Evolutionary conservation across 2,329 filamentous ascomycete genomes (phyloP), one percentile per base, ranked within the genome.

Genomic region (Sclerotiophoma versabilis): DNA sequence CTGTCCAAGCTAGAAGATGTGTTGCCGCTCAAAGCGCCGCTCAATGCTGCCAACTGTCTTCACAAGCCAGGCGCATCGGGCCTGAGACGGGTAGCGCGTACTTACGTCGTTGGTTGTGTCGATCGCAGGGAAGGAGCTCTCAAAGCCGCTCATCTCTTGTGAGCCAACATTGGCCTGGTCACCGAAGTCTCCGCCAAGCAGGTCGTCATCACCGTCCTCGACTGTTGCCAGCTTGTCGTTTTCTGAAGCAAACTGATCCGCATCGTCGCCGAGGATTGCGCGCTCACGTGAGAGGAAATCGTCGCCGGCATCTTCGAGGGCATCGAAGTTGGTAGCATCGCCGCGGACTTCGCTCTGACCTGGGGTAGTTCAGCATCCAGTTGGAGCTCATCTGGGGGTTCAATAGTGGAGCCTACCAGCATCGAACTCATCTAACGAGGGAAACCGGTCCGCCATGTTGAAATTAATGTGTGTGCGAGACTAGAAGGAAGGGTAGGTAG

Each of bases 251-350:
- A 99, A 99, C 80, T 93, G 90, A 68, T 92, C 85, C 57, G 95
- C 95, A 76, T 98, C 95, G 60, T 96, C 95, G 63, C 95, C 95
- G 7, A 99, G 86, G 15, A 89, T 78, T 58, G 92, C 95, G 72
- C 92, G 91, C 80, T 99, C 95, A 65, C 93, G 91, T 59, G 91
- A 87, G 42, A 98, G 86, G 76, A 99, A 98, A 77, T 96, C 92
- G 70, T 91, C 87, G 59, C 85, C 82, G 26, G 88, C 87, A 25
- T 84, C 81, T 58, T 80, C 83, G 30, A 85, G 76, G 50, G 78
- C 75, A 56, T 81, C 76, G 54, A 80, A 75, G 57, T 71, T 69
- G 54, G 60, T 50, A 43, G 73, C 68, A 49, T 77, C 70, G 80
- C 81, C 77, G 81, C 83, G 72, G 83, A 81, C 63, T 86, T 79